Percentiles rank a stretch among this genome's conserved stretches.
Evolutionary conservation across 768 basidiomycete genomes (phyloP).

Genomic region (Cystofilobasidium ferigula): DNA sequence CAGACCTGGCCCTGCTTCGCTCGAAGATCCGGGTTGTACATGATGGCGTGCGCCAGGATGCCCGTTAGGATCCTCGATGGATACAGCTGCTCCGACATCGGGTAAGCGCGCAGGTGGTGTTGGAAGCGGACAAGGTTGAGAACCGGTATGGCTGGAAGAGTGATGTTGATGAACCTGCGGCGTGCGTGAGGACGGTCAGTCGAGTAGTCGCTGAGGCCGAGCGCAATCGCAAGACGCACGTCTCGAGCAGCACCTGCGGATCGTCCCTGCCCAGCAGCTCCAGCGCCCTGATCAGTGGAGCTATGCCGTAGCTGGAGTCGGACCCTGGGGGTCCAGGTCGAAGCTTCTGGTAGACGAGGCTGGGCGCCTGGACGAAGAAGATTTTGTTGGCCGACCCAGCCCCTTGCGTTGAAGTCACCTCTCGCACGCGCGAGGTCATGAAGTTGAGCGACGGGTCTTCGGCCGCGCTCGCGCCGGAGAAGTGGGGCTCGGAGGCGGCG

Average conservation of each 20-base stretch:
- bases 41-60: conserved; percentile 17
- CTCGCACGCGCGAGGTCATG: conserved; percentile 6
- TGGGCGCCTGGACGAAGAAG: conserved; percentile 20
- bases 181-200: neutral
- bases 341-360: conserved; percentile 4
- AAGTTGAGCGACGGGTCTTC: conserved; percentile 24
- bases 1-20: conserved; percentile 4
- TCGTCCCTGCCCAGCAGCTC: neutral
- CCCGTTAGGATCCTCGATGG: conserved; percentile 13
- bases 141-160: conserved; percentile 23
- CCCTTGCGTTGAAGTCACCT: conserved; percentile 5
- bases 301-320: neutral
- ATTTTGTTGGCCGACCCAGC: neutral
- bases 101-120: conserved; percentile 10
- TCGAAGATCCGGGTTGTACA: conserved; percentile 9
- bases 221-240: neutral
- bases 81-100: conserved; percentile 6
- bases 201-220: too few relatives aligned
- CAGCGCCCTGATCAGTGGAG: conserved; percentile 1
- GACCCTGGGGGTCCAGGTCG: neutral
- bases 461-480: conserved; percentile 9
- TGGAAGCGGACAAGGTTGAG: conserved; percentile 18
- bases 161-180: conserved; percentile 11
- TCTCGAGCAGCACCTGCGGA: conserved; percentile 3
- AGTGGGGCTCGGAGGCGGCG: conserved; percentile 14